Evolutionary conservation across 2,329 filamentous ascomycete genomes (phyloP).

Genomic region (Claviceps africana): DNA sequence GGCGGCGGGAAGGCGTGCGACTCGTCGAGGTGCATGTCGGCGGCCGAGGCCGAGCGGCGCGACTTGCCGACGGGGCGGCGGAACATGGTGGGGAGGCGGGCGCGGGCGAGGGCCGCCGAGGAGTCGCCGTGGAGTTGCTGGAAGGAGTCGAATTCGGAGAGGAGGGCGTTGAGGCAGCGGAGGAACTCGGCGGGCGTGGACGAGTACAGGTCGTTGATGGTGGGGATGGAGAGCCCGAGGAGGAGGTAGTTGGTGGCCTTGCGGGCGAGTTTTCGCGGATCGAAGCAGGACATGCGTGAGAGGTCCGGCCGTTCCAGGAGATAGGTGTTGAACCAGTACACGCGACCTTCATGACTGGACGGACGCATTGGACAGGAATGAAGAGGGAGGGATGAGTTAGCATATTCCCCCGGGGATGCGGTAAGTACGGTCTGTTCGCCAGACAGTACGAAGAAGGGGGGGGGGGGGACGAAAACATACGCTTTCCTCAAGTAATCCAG

Average conservation of each 20-base stretch:
- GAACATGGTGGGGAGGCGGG: slow-evolving; percentile 73
- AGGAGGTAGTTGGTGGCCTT: slow-evolving; percentile 90
- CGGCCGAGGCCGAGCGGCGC: slow-evolving; percentile 36
- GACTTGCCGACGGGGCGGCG: slow-evolving; percentile 50
- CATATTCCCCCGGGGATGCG: too few species aligned
- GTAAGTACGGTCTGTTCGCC: too few species aligned
- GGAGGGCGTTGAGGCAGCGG: slow-evolving; percentile 67
- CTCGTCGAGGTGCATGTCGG: slow-evolving; percentile 24
- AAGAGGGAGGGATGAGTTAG: not conserved
- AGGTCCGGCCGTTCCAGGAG: slow-evolving; percentile 78
- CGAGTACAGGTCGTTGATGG: slow-evolving; percentile 76
- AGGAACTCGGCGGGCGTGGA: slow-evolving; percentile 73
- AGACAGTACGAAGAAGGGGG: too few species aligned
- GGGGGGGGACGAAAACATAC: too few species aligned
- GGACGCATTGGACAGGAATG: not conserved
- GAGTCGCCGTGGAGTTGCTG: slow-evolving; percentile 74
- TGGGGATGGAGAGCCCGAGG: slow-evolving; percentile 79
- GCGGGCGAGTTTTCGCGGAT: slow-evolving; percentile 67
- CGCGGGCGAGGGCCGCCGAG: slow-evolving; percentile 60
- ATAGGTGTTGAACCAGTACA: slow-evolving; percentile 97
- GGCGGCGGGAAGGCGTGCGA: slow-evolving; percentile 14
- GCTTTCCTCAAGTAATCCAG: slow-evolving; percentile 85
- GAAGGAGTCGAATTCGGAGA: slow-evolving; percentile 87
- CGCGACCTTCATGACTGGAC: slow-evolving; percentile 70
- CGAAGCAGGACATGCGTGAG: slow-evolving; percentile 70